Evolutionary conservation across 805 yeast genomes (phyloP).

Genomic region (Yamadazyma kitorensis): DNA sequence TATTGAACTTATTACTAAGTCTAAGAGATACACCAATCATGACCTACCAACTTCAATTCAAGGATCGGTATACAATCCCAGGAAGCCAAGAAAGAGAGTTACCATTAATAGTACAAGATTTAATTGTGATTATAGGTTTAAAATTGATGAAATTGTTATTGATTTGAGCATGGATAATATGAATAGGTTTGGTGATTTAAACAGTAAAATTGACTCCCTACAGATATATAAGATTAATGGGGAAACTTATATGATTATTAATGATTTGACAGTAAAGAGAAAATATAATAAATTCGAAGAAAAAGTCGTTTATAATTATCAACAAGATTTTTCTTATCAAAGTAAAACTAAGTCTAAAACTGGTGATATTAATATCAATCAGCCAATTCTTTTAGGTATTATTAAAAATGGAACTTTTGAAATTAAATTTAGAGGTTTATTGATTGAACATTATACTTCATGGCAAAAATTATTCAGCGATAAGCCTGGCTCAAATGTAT

Average conservation of each 20-base stretch:
- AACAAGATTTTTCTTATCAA: no score
- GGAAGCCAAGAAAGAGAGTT: conserved; percentile 16
- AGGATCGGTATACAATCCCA: conserved; percentile 8
- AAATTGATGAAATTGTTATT: conserved; percentile 15
- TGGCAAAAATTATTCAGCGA: conserved; percentile 12
- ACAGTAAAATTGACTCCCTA: conserved; percentile 12
- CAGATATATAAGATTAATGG: conserved; percentile 18
- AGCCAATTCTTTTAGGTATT: conserved; percentile 9
- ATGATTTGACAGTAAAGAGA: conserved; percentile 17
- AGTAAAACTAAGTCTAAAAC: no score
- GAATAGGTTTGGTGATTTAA: conserved; percentile 26
- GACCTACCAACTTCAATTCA: background rate
- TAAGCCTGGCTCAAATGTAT: background rate
- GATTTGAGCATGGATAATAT: conserved; percentile 17
- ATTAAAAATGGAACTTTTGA: conserved; percentile 7
- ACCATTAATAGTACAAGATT: conserved; percentile 15
- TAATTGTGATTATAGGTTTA: conserved; percentile 40
- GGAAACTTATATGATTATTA: conserved; percentile 23
- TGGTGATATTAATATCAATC: no score
- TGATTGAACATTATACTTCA: conserved; percentile 10
- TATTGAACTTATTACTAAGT: background rate
- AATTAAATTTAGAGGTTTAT: conserved; percentile 6
- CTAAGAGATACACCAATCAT: background rate
- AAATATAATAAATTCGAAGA: conserved; percentile 6
- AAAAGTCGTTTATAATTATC: conserved; percentile 20